Evolutionary conservation across 495 filamentous ascomycete genomes (phyloP).

Genomic region (Neurospora discreta): DNA sequence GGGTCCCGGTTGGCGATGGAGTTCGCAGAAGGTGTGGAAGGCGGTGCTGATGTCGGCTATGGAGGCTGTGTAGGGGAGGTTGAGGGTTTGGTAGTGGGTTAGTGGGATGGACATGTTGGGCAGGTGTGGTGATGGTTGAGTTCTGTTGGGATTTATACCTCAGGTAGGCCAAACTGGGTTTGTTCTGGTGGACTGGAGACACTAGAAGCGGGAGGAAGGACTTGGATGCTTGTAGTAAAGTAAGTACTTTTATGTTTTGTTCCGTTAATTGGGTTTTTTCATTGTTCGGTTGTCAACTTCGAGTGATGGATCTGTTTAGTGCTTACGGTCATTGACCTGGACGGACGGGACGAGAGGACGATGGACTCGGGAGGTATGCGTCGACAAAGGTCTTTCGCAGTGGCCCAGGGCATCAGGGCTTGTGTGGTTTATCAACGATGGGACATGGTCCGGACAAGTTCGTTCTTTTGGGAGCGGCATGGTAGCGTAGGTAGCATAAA

Average conservation of each 20-base stretch:
- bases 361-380: neutral
- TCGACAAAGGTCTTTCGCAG: neutral
- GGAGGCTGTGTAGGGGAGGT: neutral
- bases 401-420: neutral
- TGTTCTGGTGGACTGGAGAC: neutral
- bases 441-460: neutral
- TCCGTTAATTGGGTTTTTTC: neutral
- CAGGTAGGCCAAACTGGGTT: no score
- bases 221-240: neutral
- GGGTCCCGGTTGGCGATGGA: neutral
- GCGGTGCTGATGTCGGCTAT: neutral
- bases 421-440: neutral
- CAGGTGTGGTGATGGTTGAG: neutral
- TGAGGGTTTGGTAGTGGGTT: neutral
- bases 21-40: neutral
- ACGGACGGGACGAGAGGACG: neutral
- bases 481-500: neutral
- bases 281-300: neutral
- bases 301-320: neutral
- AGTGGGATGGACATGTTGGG: neutral
- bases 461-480: neutral
- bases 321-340: neutral
- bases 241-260: neutral
- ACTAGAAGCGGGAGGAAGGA: neutral
- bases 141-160: neutral